Conservation (phyloP, 2,329 filamentous ascomycete genomes). For the Magnaporthiopsis incrustans region DNA sequence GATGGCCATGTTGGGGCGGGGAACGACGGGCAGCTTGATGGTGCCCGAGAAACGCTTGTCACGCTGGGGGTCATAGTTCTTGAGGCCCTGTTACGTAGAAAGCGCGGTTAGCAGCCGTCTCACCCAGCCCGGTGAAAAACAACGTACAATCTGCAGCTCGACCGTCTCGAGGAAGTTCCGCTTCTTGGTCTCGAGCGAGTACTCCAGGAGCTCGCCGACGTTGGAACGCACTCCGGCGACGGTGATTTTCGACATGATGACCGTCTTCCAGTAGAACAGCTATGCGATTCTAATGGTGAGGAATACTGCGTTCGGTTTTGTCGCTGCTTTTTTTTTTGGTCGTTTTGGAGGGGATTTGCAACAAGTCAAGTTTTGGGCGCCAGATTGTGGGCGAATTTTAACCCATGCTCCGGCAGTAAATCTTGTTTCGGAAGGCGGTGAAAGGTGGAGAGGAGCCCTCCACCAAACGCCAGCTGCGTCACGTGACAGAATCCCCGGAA, state of each 20-base stretch:
- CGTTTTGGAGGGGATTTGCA: neutral
- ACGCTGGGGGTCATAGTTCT: slow-evolving; percentile 99
- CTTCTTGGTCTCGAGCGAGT: slow-evolving; percentile 91
- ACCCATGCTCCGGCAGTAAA: neutral
- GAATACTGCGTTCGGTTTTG: slow-evolving; percentile 15
- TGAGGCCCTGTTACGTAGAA: slow-evolving; percentile 67
- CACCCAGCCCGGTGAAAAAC: too few relatives aligned
- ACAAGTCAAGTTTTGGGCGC: neutral
- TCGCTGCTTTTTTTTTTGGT: neutral
- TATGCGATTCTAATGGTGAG: slow-evolving; percentile 19
- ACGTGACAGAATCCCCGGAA: neutral
- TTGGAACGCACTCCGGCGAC: slow-evolving; percentile 88
- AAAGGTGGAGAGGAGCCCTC: neutral
- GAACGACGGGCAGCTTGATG: slow-evolving; percentile 84
- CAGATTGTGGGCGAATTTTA: neutral
- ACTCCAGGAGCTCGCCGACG: slow-evolving; percentile 88
- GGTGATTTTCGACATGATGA: slow-evolving; percentile 64
- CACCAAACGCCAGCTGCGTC: neutral
- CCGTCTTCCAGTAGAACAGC: slow-evolving; percentile 53
- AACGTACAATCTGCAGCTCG: slow-evolving; percentile 42
- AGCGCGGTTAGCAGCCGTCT: neutral
- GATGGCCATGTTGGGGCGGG: slow-evolving; percentile 52
- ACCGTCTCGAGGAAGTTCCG: slow-evolving; percentile 93
- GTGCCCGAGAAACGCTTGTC: slow-evolving; percentile 99
- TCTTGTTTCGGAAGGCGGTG: neutral